Evolutionary conservation across 495 filamentous ascomycete species (phyloP).

Genomic region (Neurospora cerealis): DNA sequence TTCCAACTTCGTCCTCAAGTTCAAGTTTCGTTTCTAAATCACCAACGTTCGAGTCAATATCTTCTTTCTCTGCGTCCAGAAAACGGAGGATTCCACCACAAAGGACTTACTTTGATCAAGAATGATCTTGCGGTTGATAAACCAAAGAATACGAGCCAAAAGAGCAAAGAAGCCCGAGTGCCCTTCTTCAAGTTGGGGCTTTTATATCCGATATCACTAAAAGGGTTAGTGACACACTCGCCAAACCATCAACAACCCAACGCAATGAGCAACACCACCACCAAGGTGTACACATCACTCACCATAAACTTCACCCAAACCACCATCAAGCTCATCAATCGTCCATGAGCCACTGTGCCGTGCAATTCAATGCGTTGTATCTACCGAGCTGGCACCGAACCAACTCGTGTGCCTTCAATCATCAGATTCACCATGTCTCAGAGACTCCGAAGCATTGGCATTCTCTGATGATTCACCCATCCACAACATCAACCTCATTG

Average conservation of each 20-base stretch:
- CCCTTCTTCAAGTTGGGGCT: not conserved
- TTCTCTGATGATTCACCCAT: not conserved
- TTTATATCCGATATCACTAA: not conserved
- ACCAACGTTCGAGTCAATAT: not conserved
- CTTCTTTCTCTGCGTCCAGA: not conserved
- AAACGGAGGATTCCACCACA: fast-evolving
- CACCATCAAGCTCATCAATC: not conserved
- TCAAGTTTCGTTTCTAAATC: not conserved
- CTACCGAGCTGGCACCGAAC: not conserved
- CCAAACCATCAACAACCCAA: not conserved
- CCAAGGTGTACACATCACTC: not conserved
- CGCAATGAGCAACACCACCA: not conserved
- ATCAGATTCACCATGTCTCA: not conserved
- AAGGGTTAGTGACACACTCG: not conserved
- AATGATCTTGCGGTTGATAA: not conserved
- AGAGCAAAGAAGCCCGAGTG: not conserved
- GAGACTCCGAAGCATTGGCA: not conserved
- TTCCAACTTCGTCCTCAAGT: too few species aligned
- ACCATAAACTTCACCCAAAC: not conserved
- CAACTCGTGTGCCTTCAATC: not conserved
- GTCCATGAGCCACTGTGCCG: not conserved
- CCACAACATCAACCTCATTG: not conserved
- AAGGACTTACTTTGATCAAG: not conserved
- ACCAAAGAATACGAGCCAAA: not conserved
- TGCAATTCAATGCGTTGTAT: not conserved